Base-by-base conservation (phyloP, 805 yeast species). In the Starmerella khaoyaiensis region DNA sequence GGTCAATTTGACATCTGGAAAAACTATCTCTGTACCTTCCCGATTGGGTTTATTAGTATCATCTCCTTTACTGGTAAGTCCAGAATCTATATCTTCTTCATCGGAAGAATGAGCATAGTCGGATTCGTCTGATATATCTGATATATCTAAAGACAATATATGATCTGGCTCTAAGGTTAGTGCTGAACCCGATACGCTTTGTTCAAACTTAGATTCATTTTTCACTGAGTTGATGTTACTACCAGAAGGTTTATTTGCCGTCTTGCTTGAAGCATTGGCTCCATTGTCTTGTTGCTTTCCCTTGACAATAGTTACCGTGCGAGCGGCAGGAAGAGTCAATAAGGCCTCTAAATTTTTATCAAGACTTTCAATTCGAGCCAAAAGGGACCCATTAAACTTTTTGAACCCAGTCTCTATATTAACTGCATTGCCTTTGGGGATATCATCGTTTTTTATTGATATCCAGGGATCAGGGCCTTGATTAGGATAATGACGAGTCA, bases 401-500 rank as follows among this genome's bases (percentile, higher is more conserved):
- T 45, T 58, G 54, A 74, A 79, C 5, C 84, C 87, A 4, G 55
- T 47, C 50, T 79, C 87, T n/a, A 79, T 61, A 46, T 78, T 78
- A 11, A 68, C 61, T 11, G 80, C 69, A 51, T 59, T 74, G 0
- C 86, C 87, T 40, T 72, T 61, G 1, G 87, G 83, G 11, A 79
- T 74, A 22, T 76, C 81, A 23, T 68, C 67, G 56, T 77, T 78
- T 36, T 72, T 60, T 6, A 79, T 77, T 9, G 12, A 11, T 21
- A 48, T 44, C 11, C 27, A 20, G 2, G 45, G 40, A 2, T 30
- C 40, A 4, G 26, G 31, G 14, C 42, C 48, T 36, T 36, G 42
- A 24, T 63, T 58, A 0, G 83, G 83, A 47, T 75, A 79, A 23
- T 57, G 58, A 2, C 56, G 50, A 0, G 87, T 82, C 3, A 79